A percentile compares a stretch with the other conserved stretches of the same genome.
phyloP scores from a whole-genome alignment of 1,284 basidiomycete genomes.

The Athelia psychrophila region DNA sequence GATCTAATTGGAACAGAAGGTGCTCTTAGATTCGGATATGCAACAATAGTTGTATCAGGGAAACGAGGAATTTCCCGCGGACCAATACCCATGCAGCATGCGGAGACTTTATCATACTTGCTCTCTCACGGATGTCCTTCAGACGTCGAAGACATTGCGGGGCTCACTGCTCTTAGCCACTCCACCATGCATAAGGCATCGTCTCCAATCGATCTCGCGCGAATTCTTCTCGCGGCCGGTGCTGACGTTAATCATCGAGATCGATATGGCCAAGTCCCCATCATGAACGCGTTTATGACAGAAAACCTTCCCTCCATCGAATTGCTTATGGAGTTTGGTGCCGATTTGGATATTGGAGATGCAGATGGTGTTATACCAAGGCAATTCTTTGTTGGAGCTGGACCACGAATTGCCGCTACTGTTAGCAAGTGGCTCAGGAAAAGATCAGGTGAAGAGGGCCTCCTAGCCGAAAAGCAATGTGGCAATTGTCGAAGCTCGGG shows the following conservation, averaged over 20 bases:
- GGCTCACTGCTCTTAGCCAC: conserved; percentile 49
- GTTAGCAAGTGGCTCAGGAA: conserved; percentile 47
- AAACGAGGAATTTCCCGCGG: conserved; percentile 31
- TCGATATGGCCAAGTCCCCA: conserved; percentile 43
- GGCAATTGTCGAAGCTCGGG: conserved; percentile 26
- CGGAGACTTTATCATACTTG: conserved; percentile 38
- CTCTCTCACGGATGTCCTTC: conserved; percentile 38
- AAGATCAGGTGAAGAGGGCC: conserved; percentile 38
- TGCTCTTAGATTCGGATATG: conserved; percentile 46
- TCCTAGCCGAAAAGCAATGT: conserved; percentile 39
- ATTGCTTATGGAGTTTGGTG: conserved; percentile 46
- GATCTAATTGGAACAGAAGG: conserved; percentile 43
- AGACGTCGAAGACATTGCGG: conserved; percentile 44
- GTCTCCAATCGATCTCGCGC: conserved; percentile 26
- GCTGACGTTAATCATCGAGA: conserved; percentile 44
- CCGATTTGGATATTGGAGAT: conserved; percentile 43
- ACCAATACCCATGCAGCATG: conserved; percentile 21
- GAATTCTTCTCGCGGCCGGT: conserved; percentile 36
- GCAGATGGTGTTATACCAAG: conserved; percentile 36
- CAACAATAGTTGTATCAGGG: too few relatives aligned
- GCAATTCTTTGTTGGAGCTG: conserved; percentile 29
- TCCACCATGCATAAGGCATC: conserved; percentile 27
- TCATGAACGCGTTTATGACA: conserved; percentile 35
- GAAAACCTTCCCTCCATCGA: conserved; percentile 35
- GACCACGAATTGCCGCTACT: conserved; percentile 44